phyloP scores from a whole-genome alignment of 768 basidiomycete genomes.

The Suillus decipiens region DNA sequence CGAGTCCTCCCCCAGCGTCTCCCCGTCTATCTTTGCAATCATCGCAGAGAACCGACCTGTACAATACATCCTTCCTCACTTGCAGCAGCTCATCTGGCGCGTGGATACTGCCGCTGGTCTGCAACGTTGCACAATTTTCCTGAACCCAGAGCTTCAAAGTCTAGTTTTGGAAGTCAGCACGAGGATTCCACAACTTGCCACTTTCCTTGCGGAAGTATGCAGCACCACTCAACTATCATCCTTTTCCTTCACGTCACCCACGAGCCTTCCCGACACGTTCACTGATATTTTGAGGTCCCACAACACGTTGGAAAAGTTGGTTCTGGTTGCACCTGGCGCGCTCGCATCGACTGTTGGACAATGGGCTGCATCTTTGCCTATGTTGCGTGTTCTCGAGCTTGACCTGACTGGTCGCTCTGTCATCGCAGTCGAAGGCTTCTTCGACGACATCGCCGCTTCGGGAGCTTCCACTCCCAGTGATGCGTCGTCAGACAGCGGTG shows the following conservation, averaged over 20 bases:
- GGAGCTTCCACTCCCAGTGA: slow-evolving; percentile 74
- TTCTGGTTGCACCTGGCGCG: slow-evolving; percentile 74
- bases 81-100: slow-evolving; percentile 72
- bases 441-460: slow-evolving; percentile 67
- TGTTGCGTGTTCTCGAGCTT: slow-evolving; percentile 63
- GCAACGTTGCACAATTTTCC: slow-evolving; percentile 64
- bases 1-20: slow-evolving; percentile 63
- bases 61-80: slow-evolving; percentile 66
- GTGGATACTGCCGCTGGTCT: slow-evolving; percentile 66
- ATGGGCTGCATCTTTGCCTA: slow-evolving; percentile 68
- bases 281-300: slow-evolving; percentile 65
- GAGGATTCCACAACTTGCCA: slow-evolving; percentile 57
- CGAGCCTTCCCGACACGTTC: slow-evolving; percentile 69
- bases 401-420: slow-evolving; percentile 70
- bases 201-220: slow-evolving; percentile 66
- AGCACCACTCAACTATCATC: slow-evolving; percentile 62
- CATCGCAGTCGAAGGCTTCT: slow-evolving; percentile 79
- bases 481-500: slow-evolving; percentile 71
- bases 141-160: slow-evolving; percentile 60
- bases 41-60: slow-evolving; percentile 65
- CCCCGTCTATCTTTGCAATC: slow-evolving; percentile 64
- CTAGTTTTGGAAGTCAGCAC: slow-evolving; percentile 64
- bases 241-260: slow-evolving; percentile 71
- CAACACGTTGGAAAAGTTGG: slow-evolving; percentile 57
- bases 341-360: slow-evolving; percentile 68